These are phyloP conservation scores for Chaetomiaceae sp. DNA, from an alignment of 2,329 filamentous ascomycete genomes.

Conservation along the genomic window DNA sequence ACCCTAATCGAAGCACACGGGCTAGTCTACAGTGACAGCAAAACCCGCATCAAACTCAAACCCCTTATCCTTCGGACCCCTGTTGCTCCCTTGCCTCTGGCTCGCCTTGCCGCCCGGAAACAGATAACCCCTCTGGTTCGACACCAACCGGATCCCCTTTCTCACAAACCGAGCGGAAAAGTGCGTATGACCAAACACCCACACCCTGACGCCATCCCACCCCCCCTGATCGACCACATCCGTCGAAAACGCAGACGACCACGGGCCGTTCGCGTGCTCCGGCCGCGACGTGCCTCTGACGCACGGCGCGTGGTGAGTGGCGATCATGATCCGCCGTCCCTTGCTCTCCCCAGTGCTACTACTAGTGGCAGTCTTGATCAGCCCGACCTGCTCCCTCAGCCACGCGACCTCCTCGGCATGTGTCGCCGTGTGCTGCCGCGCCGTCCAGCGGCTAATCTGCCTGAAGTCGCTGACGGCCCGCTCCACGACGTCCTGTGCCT, in stretches of 20 bases:
- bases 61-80: neutral
- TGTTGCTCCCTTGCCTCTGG: neutral
- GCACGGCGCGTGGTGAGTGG: slow-evolving; percentile 54
- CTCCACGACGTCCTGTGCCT: slow-evolving; percentile 36
- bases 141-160: slow-evolving; percentile 35
- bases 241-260: slow-evolving; percentile 49
- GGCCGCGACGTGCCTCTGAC: slow-evolving; percentile 41
- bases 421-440: slow-evolving; percentile 43
- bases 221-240: slow-evolving; percentile 36
- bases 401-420: slow-evolving; percentile 47
- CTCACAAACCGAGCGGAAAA: slow-evolving; percentile 35
- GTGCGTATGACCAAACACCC: slow-evolving; percentile 49
- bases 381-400: slow-evolving; percentile 38
- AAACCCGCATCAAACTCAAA: slow-evolving; percentile 1
- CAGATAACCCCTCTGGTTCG: slow-evolving; percentile 34
- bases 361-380: too few species aligned
- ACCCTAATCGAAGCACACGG: too few species aligned
- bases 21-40: neutral
- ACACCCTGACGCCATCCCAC: slow-evolving; percentile 30
- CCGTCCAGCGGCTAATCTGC: slow-evolving; percentile 48
- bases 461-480: slow-evolving; percentile 49
- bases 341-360: too few species aligned
- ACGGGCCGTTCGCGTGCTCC: slow-evolving; percentile 42
- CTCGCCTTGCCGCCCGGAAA: neutral
- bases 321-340: slow-evolving; percentile 42